Percentiles rank a stretch among this genome's conserved stretches.
phyloP scores from a whole-genome alignment of 2,329 filamentous ascomycete species.

The Scedosporium aurantiacum region DNA sequence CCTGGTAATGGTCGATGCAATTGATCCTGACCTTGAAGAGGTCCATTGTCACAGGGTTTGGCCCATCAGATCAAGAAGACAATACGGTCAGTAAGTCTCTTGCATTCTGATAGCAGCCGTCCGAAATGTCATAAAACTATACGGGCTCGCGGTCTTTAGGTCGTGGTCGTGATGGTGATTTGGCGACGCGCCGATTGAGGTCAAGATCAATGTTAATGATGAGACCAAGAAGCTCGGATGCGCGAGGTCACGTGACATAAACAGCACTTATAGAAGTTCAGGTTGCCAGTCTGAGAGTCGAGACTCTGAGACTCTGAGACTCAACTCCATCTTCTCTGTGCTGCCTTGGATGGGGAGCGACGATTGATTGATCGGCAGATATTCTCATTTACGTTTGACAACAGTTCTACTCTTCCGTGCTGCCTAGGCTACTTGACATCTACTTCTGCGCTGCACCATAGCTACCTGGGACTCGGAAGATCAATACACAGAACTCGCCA shows the following conservation, averaged over 20 bases:
- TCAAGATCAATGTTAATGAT: neutral
- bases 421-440: neutral
- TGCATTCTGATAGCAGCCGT: too few species aligned
- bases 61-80: neutral
- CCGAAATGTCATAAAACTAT: too few species aligned
- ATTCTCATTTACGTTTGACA: too few species aligned
- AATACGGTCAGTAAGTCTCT: too few species aligned
- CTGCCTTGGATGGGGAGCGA: too few species aligned
- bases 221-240: neutral
- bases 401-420: too few species aligned
- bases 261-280: neutral
- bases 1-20: slow-evolving; percentile 91
- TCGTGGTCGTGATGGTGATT: neutral
- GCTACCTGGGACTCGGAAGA: too few species aligned
- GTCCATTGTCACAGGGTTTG: slow-evolving; percentile 26
- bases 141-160: neutral
- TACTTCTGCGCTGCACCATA: neutral
- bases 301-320: neutral
- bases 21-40: slow-evolving; percentile 85
- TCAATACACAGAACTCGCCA: too few species aligned
- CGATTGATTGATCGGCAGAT: too few species aligned
- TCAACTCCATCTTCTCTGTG: neutral
- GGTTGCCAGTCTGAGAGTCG: neutral
- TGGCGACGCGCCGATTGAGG: neutral
- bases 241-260: slow-evolving; percentile 1